Evolutionary conservation across 805 yeast genomes (phyloP).

Genomic region (Ogataea kodamae): DNA sequence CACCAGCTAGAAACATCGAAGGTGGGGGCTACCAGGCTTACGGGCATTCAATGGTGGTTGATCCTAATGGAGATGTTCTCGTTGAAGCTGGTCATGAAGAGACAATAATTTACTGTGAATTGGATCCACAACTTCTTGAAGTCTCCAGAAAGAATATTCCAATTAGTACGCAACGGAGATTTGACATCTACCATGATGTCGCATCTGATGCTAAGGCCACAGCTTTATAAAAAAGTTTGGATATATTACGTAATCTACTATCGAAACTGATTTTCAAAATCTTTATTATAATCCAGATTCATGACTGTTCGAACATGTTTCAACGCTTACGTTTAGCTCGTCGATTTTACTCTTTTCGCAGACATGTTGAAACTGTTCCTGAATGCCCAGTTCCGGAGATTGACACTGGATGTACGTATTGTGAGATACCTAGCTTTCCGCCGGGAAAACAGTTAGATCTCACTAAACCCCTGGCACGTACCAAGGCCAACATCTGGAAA

Average conservation of each 20-base stretch:
- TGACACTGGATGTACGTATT: constrained; percentile 63
- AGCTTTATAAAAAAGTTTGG: constrained; percentile 18
- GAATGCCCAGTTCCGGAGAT: constrained; percentile 48
- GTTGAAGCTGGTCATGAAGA: constrained; percentile 79
- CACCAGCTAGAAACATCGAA: constrained; percentile 74
- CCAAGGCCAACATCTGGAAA: constrained; percentile 51
- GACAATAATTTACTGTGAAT: constrained; percentile 68
- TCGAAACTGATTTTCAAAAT: constrained; percentile 1
- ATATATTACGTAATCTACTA: constrained; percentile 5
- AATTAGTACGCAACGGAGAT: constrained; percentile 65
- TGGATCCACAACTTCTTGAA: constrained; percentile 58
- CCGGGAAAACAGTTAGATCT: constrained; percentile 39
- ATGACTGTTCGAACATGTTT: constrained; percentile 1
- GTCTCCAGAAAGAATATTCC: constrained; percentile 67
- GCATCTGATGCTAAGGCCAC: constrained; percentile 23
- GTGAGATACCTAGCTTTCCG: constrained; percentile 44
- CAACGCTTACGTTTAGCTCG: not conserved
- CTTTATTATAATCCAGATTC: no score
- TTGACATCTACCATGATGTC: constrained; percentile 56
- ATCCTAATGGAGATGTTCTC: constrained; percentile 57
- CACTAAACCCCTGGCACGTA: constrained; percentile 39
- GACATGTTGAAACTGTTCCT: constrained; percentile 8
- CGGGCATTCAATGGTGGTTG: constrained; percentile 63
- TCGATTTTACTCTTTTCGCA: constrained; percentile 8
- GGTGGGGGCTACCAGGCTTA: constrained; percentile 59